These are phyloP conservation scores for Rhodotorula sp. DNA, from an alignment of 1,284 basidiomycete genomes.

Conservation along the genomic window DNA sequence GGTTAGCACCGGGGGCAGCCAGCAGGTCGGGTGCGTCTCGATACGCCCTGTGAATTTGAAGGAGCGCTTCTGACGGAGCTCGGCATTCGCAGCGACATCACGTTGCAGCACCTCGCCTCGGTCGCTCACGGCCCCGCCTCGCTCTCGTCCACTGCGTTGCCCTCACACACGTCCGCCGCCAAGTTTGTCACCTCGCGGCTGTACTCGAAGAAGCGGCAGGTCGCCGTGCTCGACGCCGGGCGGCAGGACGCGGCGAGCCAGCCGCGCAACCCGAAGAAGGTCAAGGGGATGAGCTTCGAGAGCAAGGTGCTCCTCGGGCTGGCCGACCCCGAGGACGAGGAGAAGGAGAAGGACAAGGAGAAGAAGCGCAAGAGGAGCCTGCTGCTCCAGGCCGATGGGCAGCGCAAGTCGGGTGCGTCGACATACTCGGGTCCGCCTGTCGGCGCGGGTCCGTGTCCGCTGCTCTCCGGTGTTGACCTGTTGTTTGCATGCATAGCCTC, in stretches of 20 bases:
- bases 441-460: not conserved
- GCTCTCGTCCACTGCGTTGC: constrained; percentile 31
- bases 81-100: constrained; percentile 26
- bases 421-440: not conserved
- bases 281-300: constrained; percentile 36
- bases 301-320: constrained; percentile 32
- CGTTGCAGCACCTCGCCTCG: constrained; percentile 33
- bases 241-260: constrained; percentile 5
- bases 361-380: constrained; percentile 29
- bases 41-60: not conserved
- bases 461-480: not conserved
- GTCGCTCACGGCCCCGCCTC: constrained; percentile 18
- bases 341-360: constrained; percentile 31
- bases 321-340: constrained; percentile 26
- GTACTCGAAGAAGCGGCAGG: constrained; percentile 39
- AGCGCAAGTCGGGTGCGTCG: constrained; percentile 28
- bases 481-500: not conserved
- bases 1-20: constrained; percentile 24
- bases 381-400: constrained; percentile 35
- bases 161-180: constrained; percentile 36
- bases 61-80: not conserved
- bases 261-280: constrained; percentile 25
- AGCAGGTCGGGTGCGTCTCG: constrained; percentile 27
- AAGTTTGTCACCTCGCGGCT: constrained; percentile 40
- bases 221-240: constrained; percentile 35